Evolutionary conservation across 148 eudicot genomes (phyloP).

Genomic region (Fagopyrum esculentum): DNA sequence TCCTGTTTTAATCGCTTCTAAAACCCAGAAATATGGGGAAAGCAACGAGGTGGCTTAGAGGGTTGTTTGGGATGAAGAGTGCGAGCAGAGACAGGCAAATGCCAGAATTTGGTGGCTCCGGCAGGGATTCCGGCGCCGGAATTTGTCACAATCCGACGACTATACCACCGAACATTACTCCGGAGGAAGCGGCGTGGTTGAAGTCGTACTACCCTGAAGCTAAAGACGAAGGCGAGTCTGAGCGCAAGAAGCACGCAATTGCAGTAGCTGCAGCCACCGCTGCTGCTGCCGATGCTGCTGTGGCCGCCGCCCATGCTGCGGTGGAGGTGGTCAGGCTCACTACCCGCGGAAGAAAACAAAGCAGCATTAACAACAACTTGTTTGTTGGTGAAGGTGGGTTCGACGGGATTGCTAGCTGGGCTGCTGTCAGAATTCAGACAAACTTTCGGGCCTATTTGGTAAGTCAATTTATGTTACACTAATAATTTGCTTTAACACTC

Average conservation of each 20-base stretch:
- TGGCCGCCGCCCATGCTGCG: conserved; percentile 80
- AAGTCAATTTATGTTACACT: conserved; percentile 5
- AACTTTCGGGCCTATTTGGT: conserved; percentile 72
- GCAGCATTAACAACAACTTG: background rate
- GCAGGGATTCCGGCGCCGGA: conserved; percentile 2
- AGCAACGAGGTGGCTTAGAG: conserved; percentile 12
- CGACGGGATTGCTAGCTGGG: conserved; percentile 29
- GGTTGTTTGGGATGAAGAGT: conserved; percentile 8
- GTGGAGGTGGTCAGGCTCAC: conserved; percentile 66
- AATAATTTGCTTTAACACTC: too few relatives aligned
- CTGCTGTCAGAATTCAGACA: conserved; percentile 66
- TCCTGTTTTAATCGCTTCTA: background rate
- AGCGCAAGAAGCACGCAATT: conserved; percentile 62
- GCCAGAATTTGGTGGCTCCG: background rate
- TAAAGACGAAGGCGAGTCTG: conserved; percentile 33
- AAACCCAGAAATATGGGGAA: conserved; percentile 11
- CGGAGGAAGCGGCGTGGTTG: conserved; percentile 56
- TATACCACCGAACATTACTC: conserved; percentile 37
- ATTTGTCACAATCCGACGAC: conserved; percentile 36
- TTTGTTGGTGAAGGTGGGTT: conserved; percentile 18
- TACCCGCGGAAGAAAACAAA: conserved; percentile 33
- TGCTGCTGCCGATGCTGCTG: conserved; percentile 76
- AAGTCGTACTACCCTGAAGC: conserved; percentile 36
- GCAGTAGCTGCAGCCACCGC: conserved; percentile 80
- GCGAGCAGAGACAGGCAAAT: background rate